Base-by-base conservation (phyloP, 345 rosid species). In the Syzygium grande region DNA sequence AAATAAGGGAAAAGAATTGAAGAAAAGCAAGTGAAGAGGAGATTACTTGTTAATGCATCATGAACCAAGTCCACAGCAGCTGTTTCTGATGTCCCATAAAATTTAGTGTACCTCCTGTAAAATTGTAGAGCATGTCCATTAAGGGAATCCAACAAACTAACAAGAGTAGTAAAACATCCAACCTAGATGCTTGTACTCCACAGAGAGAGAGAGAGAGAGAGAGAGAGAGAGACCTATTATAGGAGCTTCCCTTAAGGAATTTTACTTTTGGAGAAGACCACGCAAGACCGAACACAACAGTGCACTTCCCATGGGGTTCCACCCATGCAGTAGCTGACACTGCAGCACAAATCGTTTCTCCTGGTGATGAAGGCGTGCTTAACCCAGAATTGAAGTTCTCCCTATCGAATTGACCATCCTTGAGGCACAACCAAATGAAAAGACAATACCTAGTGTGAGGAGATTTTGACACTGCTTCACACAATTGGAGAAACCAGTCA, bases 321-420 rank as follows among this genome's bases (percentile, higher is more conserved):
- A 98, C 99, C 99, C 99, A 98, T 88, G 99, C 95, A 61, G 98
- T 92, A 89, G 99, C 98, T 73, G 99, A 95, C 84, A 98, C 98
- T 23, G 99, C 99, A 85, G 99, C 99, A 87, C 99, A 95, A 80
- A 92, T 91, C 58, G 98, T 92, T 89, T 98, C 98, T 89, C 99
- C 99, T 84, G 92, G 86, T 83, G 92, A 89, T 79, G 99, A 98
- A 87, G 98, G 95, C 92, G 87, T 91, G 94, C 94, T 93, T 85
- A 91, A 94, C 86, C 97, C 99, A 51, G 92, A 90, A 55, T 89
- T 89, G 89, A 96, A 96, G 89, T 94, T 95, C 86, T 89, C 94
- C 88, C 90, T 95, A 90, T 95, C 98, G 89, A 98, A 98, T 90
- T 98, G 96, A 85, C 98, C 89, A 86, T 88, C 89, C 89, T 88